Evolutionary conservation across 176 grass and related monocot genomes (phyloP).

Genomic region (Hordeum marinum): DNA sequence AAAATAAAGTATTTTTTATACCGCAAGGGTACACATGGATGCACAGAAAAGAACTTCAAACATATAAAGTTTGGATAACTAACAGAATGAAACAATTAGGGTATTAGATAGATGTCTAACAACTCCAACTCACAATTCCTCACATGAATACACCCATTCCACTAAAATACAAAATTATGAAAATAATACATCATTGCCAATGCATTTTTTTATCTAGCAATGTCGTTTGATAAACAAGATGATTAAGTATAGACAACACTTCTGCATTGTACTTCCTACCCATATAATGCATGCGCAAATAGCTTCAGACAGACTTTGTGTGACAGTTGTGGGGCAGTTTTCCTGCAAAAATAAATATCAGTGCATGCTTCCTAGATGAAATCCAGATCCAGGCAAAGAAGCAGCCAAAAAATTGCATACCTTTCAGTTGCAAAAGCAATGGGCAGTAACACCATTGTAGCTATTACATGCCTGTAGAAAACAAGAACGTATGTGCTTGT

Average conservation of each 20-base stretch:
- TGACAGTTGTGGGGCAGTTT: constrained; percentile 12
- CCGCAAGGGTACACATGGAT: not conserved
- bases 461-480: constrained; percentile 40
- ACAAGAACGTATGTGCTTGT: constrained; percentile 39
- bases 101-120: not conserved
- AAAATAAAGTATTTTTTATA: not conserved
- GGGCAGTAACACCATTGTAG: constrained; percentile 16
- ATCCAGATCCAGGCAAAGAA: not conserved
- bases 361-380: not conserved
- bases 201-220: not conserved
- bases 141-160: not conserved
- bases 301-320: constrained; percentile 28
- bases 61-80: not conserved
- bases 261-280: constrained; percentile 7
- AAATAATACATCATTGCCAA: not conserved
- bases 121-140: not conserved
- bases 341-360: constrained; percentile 30
- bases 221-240: not conserved
- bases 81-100: not conserved
- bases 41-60: not conserved
- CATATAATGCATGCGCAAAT: constrained; percentile 28
- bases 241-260: not conserved
- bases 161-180: no score
- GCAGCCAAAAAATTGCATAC: constrained; percentile 19
- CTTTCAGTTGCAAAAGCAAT: constrained; percentile 32